Conservation (phyloP, 768 basidiomycete species). For the Imleria badia region DNA sequence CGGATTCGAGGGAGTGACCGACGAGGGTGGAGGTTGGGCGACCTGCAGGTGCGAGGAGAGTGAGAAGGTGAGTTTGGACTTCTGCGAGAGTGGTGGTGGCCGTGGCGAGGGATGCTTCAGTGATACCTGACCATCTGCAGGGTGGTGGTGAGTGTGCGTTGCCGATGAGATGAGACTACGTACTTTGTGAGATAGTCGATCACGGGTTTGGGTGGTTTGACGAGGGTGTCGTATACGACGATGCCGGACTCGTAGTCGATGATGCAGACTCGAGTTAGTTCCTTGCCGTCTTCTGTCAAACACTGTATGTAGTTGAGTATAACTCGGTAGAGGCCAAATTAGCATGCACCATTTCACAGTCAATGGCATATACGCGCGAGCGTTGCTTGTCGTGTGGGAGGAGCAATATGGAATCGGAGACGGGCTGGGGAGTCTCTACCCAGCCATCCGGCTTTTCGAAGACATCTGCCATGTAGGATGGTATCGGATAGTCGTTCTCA, state of each 20-base stretch:
- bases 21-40: slow-evolving; percentile 74
- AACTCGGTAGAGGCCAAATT: background rate
- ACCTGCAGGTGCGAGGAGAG: slow-evolving; percentile 53
- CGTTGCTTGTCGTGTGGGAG: slow-evolving; percentile 31
- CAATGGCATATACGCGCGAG: slow-evolving; percentile 74
- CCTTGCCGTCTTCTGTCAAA: slow-evolving; percentile 85
- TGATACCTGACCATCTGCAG: slow-evolving; percentile 90
- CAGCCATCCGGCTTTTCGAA: slow-evolving; percentile 68
- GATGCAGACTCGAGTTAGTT: slow-evolving; percentile 81
- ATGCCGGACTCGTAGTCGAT: slow-evolving; percentile 73
- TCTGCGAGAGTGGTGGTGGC: slow-evolving; percentile 79
- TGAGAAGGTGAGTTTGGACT: slow-evolving; percentile 71
- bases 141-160: background rate
- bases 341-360: slow-evolving; percentile 90
- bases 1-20: slow-evolving; percentile 95
- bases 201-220: slow-evolving; percentile 83
- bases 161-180: slow-evolving; percentile 6
- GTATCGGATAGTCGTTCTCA: slow-evolving; percentile 91
- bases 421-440: slow-evolving; percentile 73
- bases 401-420: slow-evolving; percentile 31
- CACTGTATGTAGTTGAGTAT: slow-evolving; percentile 51
- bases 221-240: slow-evolving; percentile 85
- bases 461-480: slow-evolving; percentile 77
- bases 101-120: slow-evolving; percentile 60
- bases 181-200: slow-evolving; percentile 91